phyloP scores from a whole-genome alignment of 1,284 basidiomycete species.

The Apiotrichum laibachii region DNA sequence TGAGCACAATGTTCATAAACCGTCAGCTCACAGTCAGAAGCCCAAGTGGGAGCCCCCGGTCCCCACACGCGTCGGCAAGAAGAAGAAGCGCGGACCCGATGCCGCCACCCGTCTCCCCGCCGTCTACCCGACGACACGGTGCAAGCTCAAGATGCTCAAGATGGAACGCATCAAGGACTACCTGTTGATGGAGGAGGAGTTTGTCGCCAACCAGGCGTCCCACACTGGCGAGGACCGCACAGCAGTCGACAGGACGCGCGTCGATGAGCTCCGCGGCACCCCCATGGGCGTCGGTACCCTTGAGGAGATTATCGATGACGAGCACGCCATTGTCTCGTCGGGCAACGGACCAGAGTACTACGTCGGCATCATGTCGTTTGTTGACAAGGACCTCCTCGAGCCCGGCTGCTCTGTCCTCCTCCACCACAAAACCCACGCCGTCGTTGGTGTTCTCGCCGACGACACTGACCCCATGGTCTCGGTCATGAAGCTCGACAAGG shows the following conservation, averaged over 20 bases:
- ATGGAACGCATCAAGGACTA: constrained; percentile 98
- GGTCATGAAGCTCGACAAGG: constrained; percentile 99
- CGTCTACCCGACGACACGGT: constrained; percentile 92
- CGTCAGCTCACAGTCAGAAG: constrained; percentile 54
- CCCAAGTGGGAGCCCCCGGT: constrained; percentile 97
- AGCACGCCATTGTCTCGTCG: constrained; percentile 97
- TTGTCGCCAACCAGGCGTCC: constrained; percentile 91
- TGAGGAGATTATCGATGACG: constrained; percentile 99
- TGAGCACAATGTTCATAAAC: constrained; percentile 13
- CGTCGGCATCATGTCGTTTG: constrained; percentile 97
- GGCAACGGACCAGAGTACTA: constrained; percentile 96
- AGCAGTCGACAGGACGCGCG: constrained; percentile 87
- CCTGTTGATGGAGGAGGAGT: constrained; percentile 94
- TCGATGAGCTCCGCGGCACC: constrained; percentile 90
- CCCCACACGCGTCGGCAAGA: constrained; percentile 94
- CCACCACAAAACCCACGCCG: constrained; percentile 93
- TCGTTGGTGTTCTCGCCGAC: constrained; percentile 94
- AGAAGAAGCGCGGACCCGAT: constrained; percentile 85
- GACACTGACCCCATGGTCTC: constrained; percentile 97
- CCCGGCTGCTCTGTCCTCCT: constrained; percentile 93
- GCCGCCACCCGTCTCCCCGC: constrained; percentile 88
- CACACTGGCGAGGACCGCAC: constrained; percentile 88
- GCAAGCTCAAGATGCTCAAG: constrained; percentile 93
- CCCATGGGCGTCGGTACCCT: constrained; percentile 97
- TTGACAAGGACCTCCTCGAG: constrained; percentile 97